phyloP scores from a whole-genome alignment of 306 rosid genomes.

The Macrotyloma uniflorum region DNA sequence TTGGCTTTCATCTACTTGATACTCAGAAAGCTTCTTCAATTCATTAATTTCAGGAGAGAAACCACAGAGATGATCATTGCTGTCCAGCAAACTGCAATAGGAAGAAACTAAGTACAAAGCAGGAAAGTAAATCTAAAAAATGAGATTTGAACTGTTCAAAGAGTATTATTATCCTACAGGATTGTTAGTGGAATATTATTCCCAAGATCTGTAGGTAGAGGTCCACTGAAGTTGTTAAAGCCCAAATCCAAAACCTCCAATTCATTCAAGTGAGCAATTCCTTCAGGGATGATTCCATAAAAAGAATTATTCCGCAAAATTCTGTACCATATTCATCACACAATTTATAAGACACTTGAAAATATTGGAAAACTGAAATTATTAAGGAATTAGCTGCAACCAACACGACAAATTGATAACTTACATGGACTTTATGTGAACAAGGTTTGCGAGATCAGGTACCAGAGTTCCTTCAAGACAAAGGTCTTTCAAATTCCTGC shows the following conservation, averaged over 20 bases:
- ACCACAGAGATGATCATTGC: slow-evolving; percentile 66
- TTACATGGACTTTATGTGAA: slow-evolving; percentile 82
- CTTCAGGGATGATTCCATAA: slow-evolving; percentile 69
- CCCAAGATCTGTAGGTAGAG: slow-evolving; percentile 71
- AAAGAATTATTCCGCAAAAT: slow-evolving; percentile 85
- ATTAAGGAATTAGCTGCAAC: background rate
- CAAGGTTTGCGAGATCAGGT: slow-evolving; percentile 65
- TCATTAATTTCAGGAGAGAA: slow-evolving; percentile 65
- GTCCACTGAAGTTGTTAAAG: slow-evolving; percentile 74
- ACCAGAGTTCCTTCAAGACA: slow-evolving; percentile 80
- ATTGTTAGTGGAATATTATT: slow-evolving; percentile 61
- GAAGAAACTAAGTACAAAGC: slow-evolving; percentile 27
- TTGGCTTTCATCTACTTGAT: slow-evolving; percentile 72
- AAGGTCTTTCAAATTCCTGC: slow-evolving; percentile 79
- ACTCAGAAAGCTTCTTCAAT: slow-evolving; percentile 65
- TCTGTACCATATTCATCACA: slow-evolving; percentile 49
- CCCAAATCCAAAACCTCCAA: slow-evolving; percentile 94
- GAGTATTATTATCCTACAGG: slow-evolving; percentile 66
- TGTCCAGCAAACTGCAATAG: slow-evolving; percentile 79
- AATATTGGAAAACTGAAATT: background rate
- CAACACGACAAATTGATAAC: slow-evolving; percentile 15
- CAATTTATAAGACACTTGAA: slow-evolving; percentile 36
- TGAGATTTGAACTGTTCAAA: slow-evolving; percentile 23
- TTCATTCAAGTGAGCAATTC: slow-evolving; percentile 62
- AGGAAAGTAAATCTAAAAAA: slow-evolving; percentile 11